These are phyloP conservation scores for Westerdykella aurantiaca DNA, from an alignment of 2,329 filamentous ascomycete genomes.

Conservation along the genomic window DNA sequence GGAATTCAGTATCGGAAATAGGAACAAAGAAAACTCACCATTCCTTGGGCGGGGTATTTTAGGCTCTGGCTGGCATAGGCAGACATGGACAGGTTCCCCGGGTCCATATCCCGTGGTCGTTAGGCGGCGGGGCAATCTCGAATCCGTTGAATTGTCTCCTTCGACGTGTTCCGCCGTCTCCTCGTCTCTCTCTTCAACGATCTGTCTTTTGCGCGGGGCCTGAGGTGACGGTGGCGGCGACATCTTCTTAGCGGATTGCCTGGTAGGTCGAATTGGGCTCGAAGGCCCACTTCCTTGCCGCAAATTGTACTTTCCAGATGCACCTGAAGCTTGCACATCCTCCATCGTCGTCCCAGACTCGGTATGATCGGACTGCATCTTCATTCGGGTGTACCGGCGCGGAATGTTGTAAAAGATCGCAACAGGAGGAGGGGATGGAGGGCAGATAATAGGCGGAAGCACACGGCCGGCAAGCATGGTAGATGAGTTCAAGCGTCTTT, in stretches of 20 bases:
- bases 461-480: slow-evolving; percentile 33
- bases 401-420: slow-evolving; percentile 33
- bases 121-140: slow-evolving; percentile 9
- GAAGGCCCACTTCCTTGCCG: slow-evolving; percentile 1
- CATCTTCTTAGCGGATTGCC: slow-evolving; percentile 12
- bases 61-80: slow-evolving; percentile 64
- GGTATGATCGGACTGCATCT: slow-evolving; percentile 22
- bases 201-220: slow-evolving; percentile 20
- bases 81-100: slow-evolving; percentile 35
- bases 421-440: slow-evolving; percentile 18
- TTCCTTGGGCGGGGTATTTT: slow-evolving; percentile 68
- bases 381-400: slow-evolving; percentile 31
- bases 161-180: slow-evolving; percentile 1
- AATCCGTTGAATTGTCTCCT: slow-evolving; percentile 14
- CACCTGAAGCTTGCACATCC: slow-evolving; percentile 13
- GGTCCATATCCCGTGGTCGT: no score
- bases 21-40: slow-evolving; percentile 46
- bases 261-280: slow-evolving; percentile 11
- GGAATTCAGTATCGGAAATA: slow-evolving; percentile 10
- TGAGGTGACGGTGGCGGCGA: slow-evolving; percentile 16
- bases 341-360: slow-evolving; percentile 13
- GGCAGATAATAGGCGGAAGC: slow-evolving; percentile 26
- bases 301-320: no score
- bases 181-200: no score
- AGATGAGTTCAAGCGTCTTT: slow-evolving; percentile 19